Base-by-base conservation (phyloP, 805 yeast species). In the Starmerella geochares region DNA sequence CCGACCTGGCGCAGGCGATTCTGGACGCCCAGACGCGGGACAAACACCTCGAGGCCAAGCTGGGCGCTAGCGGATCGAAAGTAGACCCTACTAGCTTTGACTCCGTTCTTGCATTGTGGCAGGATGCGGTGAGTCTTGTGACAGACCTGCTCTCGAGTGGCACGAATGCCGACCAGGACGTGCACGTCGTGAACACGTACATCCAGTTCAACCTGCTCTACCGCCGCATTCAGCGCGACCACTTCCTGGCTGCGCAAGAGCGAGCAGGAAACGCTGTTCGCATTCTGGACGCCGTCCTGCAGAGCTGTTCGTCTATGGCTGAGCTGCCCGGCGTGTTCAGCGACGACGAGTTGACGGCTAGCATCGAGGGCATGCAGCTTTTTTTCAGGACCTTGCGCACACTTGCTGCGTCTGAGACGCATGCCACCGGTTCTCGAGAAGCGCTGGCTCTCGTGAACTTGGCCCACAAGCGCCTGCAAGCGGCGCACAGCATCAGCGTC, bases 291-390 rank as follows among this genome's bases (percentile, higher is more conserved):
- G 68, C 73, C 8, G 71, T 85, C 33, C 63, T 73, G 11, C 67
- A 71, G 42, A 78, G 83, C 16, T 62, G 81, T 31, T 66, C 66
- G 3, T 81, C 81, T 56, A 66, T 86, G 41, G 71, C 75, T 60
- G 95, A 86, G 53, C 72, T 92, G 46, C 96, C 96, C 0, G 97
- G 97, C 71, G 95, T 90, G 17, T 79, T 83, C 61, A 84, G 85
- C 47, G 95, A 86, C 62, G 92, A 83, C 47, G 80, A 74, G 20
- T 71, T 90, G 48, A 63, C 69, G 54, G 66, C 67, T 6, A 76
- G 81, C 8, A 69, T 92, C 39, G 72, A 70, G 11, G 57, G 72
- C 14, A 66, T 86, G 58, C 67, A 69, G 27, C 60, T 62, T 8
- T 78, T 70, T 53, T 83, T 74, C 63, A 58, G 60, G n/a, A 66